These are phyloP conservation scores for Phytophthora sp. DNA, from an alignment of 352 stramenopile species.

Conservation along the genomic window DNA sequence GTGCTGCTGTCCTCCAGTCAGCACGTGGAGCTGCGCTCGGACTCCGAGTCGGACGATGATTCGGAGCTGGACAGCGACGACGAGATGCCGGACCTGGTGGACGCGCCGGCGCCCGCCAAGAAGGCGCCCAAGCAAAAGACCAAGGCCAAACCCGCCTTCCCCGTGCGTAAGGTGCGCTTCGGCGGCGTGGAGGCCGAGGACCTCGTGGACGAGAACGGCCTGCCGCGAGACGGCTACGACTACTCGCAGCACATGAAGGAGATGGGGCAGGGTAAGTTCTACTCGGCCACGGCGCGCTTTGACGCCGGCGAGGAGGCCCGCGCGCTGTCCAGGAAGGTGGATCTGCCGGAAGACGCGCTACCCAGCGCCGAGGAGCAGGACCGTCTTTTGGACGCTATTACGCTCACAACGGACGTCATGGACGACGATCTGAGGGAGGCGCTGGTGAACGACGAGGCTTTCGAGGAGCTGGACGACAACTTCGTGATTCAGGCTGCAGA, in stretches of 20 bases:
- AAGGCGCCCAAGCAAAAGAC: constrained; percentile 6
- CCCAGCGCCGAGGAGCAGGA: constrained; percentile 75
- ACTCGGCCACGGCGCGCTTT: constrained; percentile 78
- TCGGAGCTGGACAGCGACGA: constrained; percentile 54
- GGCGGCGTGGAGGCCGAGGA: constrained; percentile 69
- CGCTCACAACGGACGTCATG: constrained; percentile 87
- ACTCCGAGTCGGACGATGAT: constrained; percentile 50
- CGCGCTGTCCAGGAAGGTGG: constrained; percentile 63
- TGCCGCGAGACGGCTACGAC: constrained; percentile 93
- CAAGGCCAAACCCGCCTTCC: constrained; percentile 42
- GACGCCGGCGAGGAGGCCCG: constrained; percentile 47
- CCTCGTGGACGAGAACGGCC: constrained; percentile 86
- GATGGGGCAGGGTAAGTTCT: constrained; percentile 88
- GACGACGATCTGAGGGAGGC: constrained; percentile 86
- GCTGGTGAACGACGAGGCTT: constrained; percentile 82
- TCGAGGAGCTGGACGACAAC: constrained; percentile 92
- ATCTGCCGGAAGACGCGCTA: constrained; percentile 70
- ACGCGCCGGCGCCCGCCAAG: constrained; percentile 23
- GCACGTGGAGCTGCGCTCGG: constrained; percentile 64
- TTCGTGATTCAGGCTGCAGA: constrained; percentile 86
- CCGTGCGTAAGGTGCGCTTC: constrained; percentile 71
- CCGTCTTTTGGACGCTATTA: constrained; percentile 84
- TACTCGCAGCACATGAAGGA: constrained; percentile 93
- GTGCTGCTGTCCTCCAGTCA: constrained; percentile 75
- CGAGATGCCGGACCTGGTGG: constrained; percentile 61